Evolutionary conservation across 2,329 filamentous ascomycete genomes (phyloP).

Genomic region (Neonectria neomacrospora): DNA sequence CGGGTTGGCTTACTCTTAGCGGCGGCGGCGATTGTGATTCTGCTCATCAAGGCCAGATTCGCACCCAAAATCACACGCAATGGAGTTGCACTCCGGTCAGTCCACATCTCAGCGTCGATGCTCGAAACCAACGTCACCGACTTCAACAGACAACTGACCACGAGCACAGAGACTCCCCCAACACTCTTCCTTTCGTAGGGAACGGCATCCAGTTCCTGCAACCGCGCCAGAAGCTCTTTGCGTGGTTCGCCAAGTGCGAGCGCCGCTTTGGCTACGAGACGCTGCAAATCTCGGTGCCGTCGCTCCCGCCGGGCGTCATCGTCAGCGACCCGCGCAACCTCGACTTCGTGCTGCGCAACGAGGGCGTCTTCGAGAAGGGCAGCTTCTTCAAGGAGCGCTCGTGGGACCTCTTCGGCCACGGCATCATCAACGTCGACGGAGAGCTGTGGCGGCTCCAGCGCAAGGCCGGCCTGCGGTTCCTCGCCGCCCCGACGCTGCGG

Average conservation of each 20-base stretch:
- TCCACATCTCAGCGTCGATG: background rate
- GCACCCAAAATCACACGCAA: conserved; percentile 33
- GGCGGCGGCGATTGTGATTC: background rate
- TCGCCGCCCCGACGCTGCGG: conserved; percentile 67
- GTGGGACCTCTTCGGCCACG: conserved; percentile 72
- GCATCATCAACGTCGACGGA: conserved; percentile 75
- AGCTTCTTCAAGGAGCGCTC: conserved; percentile 69
- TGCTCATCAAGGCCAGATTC: conserved; percentile 21
- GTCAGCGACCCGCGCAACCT: conserved; percentile 71
- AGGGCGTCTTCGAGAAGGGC: conserved; percentile 70
- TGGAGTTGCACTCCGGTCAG: conserved; percentile 35
- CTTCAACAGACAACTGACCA: background rate
- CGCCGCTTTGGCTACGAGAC: conserved; percentile 67
- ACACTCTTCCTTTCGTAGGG: conserved; percentile 65
- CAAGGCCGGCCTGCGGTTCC: conserved; percentile 69
- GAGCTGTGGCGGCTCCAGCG: conserved; percentile 71
- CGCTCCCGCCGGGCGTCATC: conserved; percentile 70
- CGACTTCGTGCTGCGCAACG: conserved; percentile 71
- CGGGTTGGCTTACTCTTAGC: conserved; percentile 10
- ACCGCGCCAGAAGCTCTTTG: conserved; percentile 68
- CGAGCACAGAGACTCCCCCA: conserved; percentile 56
- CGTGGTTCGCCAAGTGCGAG: conserved; percentile 71
- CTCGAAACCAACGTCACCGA: background rate
- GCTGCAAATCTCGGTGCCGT: conserved; percentile 70
- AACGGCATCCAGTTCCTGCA: conserved; percentile 72